Evolutionary conservation across 306 rosid genomes (phyloP).

Genomic region (Inga oerstediana): DNA sequence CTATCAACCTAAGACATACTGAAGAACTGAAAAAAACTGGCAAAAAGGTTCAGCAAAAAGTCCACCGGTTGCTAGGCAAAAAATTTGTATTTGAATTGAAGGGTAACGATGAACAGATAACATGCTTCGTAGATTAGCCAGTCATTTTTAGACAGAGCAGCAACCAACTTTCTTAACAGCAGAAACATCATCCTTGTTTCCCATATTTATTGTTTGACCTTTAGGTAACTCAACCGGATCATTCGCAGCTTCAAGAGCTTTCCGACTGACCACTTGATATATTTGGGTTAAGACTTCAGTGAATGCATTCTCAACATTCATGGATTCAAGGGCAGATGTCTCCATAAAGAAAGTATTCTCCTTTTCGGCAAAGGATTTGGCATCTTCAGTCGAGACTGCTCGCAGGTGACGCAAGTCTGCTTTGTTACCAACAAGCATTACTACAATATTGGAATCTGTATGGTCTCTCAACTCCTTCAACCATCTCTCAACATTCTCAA

Average conservation of each 20-base stretch:
- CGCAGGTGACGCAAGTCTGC: constrained; percentile 57
- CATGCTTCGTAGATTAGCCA: constrained; percentile 2
- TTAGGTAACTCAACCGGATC: constrained; percentile 54
- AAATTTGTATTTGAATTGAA: constrained; percentile 1
- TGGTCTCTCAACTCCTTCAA: constrained; percentile 64
- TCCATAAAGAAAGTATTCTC: constrained; percentile 58
- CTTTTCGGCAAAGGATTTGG: constrained; percentile 52
- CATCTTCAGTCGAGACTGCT: constrained; percentile 58
- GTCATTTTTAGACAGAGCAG: constrained; percentile 49
- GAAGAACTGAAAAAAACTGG: neutral
- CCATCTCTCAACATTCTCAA: constrained; percentile 69
- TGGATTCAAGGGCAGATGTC: constrained; percentile 62
- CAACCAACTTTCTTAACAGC: constrained; percentile 59
- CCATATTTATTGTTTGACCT: constrained; percentile 58
- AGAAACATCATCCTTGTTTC: constrained; percentile 64
- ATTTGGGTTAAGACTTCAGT: constrained; percentile 59
- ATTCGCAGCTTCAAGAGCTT: constrained; percentile 56
- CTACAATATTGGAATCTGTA: constrained; percentile 57
- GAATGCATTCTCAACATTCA: constrained; percentile 60
- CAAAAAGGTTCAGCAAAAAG: neutral
- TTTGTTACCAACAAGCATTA: constrained; percentile 64
- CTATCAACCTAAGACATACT: neutral
- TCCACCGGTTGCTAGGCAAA: neutral
- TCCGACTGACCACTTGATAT: constrained; percentile 53
- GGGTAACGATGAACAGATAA: constrained; percentile 8